phyloP scores from a whole-genome alignment of 140 eudicot genomes.

The Oenanthe javanica region DNA sequence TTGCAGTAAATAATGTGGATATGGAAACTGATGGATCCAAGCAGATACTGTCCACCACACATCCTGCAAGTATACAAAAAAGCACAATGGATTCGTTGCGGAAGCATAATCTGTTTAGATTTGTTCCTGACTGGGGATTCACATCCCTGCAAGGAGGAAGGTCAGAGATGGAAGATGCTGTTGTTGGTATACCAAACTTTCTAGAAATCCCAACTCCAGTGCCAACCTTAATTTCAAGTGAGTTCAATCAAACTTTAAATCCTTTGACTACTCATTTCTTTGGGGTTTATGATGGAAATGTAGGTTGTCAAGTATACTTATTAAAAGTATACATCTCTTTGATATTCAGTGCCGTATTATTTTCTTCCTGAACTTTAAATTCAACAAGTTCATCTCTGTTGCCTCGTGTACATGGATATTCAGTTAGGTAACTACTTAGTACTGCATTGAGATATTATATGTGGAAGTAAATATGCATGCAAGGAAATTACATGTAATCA shows the following conservation, averaged over 20 bases:
- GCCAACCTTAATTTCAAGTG: constrained; percentile 17
- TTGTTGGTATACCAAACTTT: constrained; percentile 32
- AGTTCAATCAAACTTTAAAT: constrained; percentile 9
- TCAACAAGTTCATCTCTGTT: not conserved
- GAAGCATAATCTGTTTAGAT: constrained; percentile 18
- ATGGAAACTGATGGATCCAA: constrained; percentile 8
- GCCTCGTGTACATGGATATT: not conserved
- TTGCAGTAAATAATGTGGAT: constrained; percentile 10
- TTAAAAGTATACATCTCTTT: not conserved
- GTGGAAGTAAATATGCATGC: not conserved
- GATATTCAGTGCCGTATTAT: not conserved
- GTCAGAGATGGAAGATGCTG: constrained; percentile 52
- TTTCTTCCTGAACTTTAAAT: not conserved
- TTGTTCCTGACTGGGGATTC: constrained; percentile 42
- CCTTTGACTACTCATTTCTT: constrained; percentile 25
- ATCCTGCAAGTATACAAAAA: constrained; percentile 17
- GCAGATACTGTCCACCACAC: constrained; percentile 11
- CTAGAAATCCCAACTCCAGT: constrained; percentile 29
- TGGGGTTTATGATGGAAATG: constrained; percentile 64
- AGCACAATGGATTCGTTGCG: constrained; percentile 7
- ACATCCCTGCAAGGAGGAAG: constrained; percentile 40
- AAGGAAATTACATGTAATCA: not conserved
- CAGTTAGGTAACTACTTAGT: not conserved
- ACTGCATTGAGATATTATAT: not conserved
- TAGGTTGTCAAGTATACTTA: constrained; percentile 35